These are phyloP conservation scores for Cystobasidium pallidum DNA, from an alignment of 1,284 basidiomycete species.

Conservation along the genomic window DNA sequence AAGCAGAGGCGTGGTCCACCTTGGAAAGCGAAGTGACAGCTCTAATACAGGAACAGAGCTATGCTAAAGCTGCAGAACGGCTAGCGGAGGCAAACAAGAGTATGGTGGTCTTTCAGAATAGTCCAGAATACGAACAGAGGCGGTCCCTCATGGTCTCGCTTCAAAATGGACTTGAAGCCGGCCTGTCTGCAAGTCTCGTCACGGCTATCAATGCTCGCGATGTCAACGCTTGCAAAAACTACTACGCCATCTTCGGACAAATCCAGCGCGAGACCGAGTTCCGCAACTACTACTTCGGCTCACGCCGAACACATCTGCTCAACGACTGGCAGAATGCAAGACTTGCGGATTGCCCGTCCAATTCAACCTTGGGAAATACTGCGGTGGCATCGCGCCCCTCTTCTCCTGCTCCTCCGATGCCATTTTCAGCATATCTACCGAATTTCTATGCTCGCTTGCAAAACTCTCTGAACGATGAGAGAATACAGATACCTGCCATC, in stretches of 20 bases:
- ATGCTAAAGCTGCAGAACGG: constrained; percentile 82
- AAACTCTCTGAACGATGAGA: constrained; percentile 64
- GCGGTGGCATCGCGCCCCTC: background rate
- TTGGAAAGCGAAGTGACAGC: constrained; percentile 86
- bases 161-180: constrained; percentile 90
- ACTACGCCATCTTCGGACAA: constrained; percentile 81
- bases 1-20: constrained; percentile 92
- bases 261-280: constrained; percentile 90
- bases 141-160: constrained; percentile 80
- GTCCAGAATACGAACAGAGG: constrained; percentile 78
- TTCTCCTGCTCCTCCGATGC: constrained; percentile 23
- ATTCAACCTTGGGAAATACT: background rate
- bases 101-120: constrained; percentile 87
- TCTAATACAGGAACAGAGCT: constrained; percentile 69
- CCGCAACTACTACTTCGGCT: constrained; percentile 87
- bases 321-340: constrained; percentile 65
- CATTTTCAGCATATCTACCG: constrained; percentile 71
- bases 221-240: constrained; percentile 70
- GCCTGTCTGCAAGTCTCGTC: constrained; percentile 79
- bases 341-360: constrained; percentile 48
- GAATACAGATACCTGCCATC: constrained; percentile 73
- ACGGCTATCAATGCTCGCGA: constrained; percentile 77
- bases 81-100: constrained; percentile 81
- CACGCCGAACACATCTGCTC: constrained; percentile 68
- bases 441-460: constrained; percentile 73